Conservation (phyloP, 2,329 filamentous ascomycete genomes). For the Paraconiothyrium brasiliense region DNA sequence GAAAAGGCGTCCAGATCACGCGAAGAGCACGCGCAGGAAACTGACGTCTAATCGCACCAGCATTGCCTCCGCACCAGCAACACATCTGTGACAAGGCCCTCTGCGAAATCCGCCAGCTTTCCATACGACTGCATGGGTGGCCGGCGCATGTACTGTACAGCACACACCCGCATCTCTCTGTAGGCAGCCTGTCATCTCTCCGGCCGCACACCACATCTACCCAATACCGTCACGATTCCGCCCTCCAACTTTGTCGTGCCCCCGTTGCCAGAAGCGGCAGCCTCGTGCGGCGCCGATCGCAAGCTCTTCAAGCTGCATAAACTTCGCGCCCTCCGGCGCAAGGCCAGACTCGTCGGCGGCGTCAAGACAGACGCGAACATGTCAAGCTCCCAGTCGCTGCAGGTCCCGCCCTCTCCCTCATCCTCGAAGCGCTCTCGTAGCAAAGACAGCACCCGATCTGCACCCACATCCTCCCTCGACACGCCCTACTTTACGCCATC, state of each 20-base stretch:
- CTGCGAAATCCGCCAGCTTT: not conserved
- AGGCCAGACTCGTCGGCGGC: slow-evolving; percentile 48
- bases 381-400: slow-evolving; percentile 38
- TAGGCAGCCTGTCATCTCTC: slow-evolving; percentile 10
- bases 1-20: slow-evolving; percentile 1
- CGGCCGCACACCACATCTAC: slow-evolving; percentile 13
- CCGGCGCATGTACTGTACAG: not conserved
- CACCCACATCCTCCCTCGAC: slow-evolving; percentile 36
- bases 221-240: slow-evolving; percentile 30
- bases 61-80: slow-evolving; percentile 2
- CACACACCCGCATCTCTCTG: slow-evolving; percentile 1
- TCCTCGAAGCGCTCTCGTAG: slow-evolving; percentile 53
- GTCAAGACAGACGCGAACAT: slow-evolving; percentile 32
- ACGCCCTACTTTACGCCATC: slow-evolving; percentile 39
- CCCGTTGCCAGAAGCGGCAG: slow-evolving; percentile 25
- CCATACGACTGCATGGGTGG: slow-evolving; percentile 1
- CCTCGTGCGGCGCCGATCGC: slow-evolving; percentile 22
- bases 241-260: slow-evolving; percentile 28
- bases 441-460: slow-evolving; percentile 45
- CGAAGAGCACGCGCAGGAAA: not conserved
- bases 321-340: slow-evolving; percentile 51
- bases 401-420: slow-evolving; percentile 44
- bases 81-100: not conserved
- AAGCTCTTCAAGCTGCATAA: slow-evolving; percentile 50
- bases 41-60: not conserved